Evolutionary conservation across 192 early-diverging fungal genomes (phyloP), one percentile per base, ranked within the genome.

Genomic region (Chytriomyces hyalinus): DNA sequence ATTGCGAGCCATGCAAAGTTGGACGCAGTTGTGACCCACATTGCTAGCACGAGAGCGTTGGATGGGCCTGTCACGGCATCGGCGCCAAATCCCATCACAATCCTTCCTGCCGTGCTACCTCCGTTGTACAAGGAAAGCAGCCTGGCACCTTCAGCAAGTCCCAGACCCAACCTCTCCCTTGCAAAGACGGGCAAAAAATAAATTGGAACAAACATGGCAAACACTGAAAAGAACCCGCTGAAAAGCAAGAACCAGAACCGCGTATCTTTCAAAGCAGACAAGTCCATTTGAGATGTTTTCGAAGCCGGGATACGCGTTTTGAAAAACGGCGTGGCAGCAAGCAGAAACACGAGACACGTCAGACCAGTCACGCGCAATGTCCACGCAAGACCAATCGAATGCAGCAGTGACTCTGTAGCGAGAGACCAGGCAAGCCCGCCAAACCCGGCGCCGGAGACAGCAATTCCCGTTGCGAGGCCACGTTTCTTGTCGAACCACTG

Each of bases 401-500:
- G 83, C 5, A 96, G 86, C 61, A 92, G 80, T 6, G 78, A 77
- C 63, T 90, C 90, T 0, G 83, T 87, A 6, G 90, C 83, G n/a
- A 87, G 87, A 0, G 91, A 83, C 15, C 94, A 82, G 61, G 80
- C 86, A 48, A 95, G 79, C 5, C 93, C 92, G 63, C 94, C 94
- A n/a, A 93, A 50, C 49, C 93, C 53, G 20, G 53, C 53, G 13
- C 53, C 53, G 20, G 15, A 17, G 53, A 57, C 85, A 11, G 92
- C 90, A 45, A 93, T 67, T 17, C 93, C 94, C 10, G 91, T 83
- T 1, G 94, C 94, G 45, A 94, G 65, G 0, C 90, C 91, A 6
- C 92, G 85, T 50, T 84, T 79, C 73, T 85, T 86, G 61, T 80
- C 73, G 77, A 93, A 94, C 91, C 91, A 96, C 75, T 94, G 91